Evolutionary conservation across 371 early-diverging fungal genomes (phyloP), one percentile per base, ranked within the genome.

Genomic region (Lichtheimia ornata): DNA sequence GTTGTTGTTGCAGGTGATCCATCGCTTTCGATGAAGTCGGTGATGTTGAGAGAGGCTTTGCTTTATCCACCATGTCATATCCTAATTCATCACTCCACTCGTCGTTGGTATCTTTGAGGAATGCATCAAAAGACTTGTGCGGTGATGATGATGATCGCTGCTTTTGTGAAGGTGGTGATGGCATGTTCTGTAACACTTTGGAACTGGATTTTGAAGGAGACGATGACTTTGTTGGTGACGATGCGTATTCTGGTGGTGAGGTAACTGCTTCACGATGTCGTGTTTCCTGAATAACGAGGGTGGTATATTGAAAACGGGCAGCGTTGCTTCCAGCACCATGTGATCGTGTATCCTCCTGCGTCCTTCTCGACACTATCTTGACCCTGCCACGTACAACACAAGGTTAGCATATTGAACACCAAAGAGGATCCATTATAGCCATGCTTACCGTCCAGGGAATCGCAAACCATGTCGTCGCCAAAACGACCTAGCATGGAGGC

Each of bases 1-100:
- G 47, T 7, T 28, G 30, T 17, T 20, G 30, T 25, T 15, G 15
- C 18, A 20, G 22, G 42, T 14, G 28, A 56, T 50, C 35, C 20
- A 20, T 42, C 7, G 25, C 6, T 45, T 35, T 49, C 55, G 55
- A 18, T 60, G 65, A 35, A 25, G 59, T 15, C 12, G 59, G 15
- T 6, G 50, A 42, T 18, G 54, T 22, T 25, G 14, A 51, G 6
- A 28, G 22, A 45, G 28, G 11, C 20, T 22, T 27, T 15, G 20
- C 42, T 49, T 42, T 44, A 40, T 43, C 12, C 53, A 52, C 28
- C 24, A 50, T 44, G 18, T 62, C 53, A 28, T 67, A 57, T 22
- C 71, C 75, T 7, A 71, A 65, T 47, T 66, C 70, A 60, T 79
- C 81, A 53, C 74, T 74, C 84, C 84, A 83, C 63, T 80, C 84